These are phyloP conservation scores for Aureobasidium sp. DNA, from an alignment of 2,329 filamentous ascomycete species.

Conservation along the genomic window DNA sequence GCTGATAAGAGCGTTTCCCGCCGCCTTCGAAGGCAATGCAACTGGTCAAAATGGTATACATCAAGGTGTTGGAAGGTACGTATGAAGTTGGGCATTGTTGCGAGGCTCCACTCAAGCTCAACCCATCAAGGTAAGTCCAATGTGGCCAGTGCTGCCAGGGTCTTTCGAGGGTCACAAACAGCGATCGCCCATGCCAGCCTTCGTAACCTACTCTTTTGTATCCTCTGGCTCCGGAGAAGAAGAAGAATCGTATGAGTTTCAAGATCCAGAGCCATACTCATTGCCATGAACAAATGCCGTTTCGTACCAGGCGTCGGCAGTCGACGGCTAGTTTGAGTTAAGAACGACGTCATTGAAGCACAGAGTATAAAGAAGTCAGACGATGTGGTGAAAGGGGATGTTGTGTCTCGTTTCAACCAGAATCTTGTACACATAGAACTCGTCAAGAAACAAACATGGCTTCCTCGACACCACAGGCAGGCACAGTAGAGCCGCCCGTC, in stretches of 20 bases:
- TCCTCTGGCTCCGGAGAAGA: too few relatives aligned
- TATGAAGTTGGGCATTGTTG: background rate
- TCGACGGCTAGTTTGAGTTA: background rate
- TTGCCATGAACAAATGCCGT: background rate
- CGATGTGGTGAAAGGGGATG: slow-evolving; percentile 3
- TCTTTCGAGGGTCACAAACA: background rate
- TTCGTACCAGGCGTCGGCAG: background rate
- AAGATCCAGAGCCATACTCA: too few relatives aligned
- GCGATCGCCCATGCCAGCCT: background rate
- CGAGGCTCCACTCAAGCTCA: background rate
- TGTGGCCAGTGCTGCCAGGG: background rate
- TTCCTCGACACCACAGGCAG: slow-evolving; percentile 5
- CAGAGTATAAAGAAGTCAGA: background rate
- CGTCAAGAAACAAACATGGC: background rate
- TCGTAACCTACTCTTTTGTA: too few relatives aligned
- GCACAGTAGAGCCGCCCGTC: slow-evolving; percentile 10
- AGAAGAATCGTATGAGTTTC: too few relatives aligned
- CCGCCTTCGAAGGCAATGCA: background rate
- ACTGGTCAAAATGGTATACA: background rate
- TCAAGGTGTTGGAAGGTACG: background rate
- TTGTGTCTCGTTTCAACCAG: background rate
- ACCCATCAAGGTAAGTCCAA: slow-evolving; percentile 12
- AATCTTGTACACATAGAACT: background rate
- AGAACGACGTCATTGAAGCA: slow-evolving; percentile 1
- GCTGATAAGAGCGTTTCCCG: background rate